Conservation (phyloP, 192 early-diverging fungal genomes). For the Coemansia sp. region DNA sequence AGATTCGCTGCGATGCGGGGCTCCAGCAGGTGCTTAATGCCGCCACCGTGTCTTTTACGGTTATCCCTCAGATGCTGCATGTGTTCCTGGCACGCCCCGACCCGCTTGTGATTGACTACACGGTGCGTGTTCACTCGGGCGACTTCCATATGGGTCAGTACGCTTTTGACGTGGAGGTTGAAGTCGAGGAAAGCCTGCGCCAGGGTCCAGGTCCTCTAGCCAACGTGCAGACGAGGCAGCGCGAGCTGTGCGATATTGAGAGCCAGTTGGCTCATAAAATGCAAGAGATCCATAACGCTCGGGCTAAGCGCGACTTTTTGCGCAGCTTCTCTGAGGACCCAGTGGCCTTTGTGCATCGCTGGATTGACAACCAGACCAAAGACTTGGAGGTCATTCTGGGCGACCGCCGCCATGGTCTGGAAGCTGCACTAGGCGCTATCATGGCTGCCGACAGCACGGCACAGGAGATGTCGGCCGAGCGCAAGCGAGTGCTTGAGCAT, state of each 20-base stretch:
- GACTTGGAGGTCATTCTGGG: slow-evolving; percentile 78
- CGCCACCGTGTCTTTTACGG: slow-evolving; percentile 70
- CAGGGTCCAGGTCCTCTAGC: slow-evolving; percentile 55
- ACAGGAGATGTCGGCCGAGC: slow-evolving; percentile 29
- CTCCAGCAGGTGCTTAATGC: slow-evolving; percentile 68
- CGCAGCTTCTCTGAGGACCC: slow-evolving; percentile 82
- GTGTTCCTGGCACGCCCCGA: slow-evolving; percentile 73
- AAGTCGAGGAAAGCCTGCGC: slow-evolving; percentile 73
- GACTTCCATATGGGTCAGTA: slow-evolving; percentile 70
- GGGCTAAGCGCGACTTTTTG: slow-evolving; percentile 92
- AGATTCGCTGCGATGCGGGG: slow-evolving; percentile 78
- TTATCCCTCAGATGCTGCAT: slow-evolving; percentile 77
- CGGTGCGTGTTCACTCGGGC: slow-evolving; percentile 69
- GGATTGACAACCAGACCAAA: slow-evolving; percentile 88
- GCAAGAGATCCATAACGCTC: slow-evolving; percentile 81
- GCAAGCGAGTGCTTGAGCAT: slow-evolving; percentile 24
- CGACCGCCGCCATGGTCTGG: slow-evolving; percentile 41
- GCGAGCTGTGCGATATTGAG: slow-evolving; percentile 53
- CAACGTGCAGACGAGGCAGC: slow-evolving; percentile 45
- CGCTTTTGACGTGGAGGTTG: slow-evolving; percentile 92
- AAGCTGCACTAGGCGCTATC: slow-evolving; percentile 43
- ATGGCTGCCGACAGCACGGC: slow-evolving; percentile 33
- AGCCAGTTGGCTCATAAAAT: slow-evolving; percentile 71
- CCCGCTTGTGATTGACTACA: slow-evolving; percentile 88
- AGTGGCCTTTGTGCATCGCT: slow-evolving; percentile 84